These are phyloP conservation scores for Phaeosphaeria sp. DNA, from an alignment of 2,329 filamentous ascomycete genomes.

Conservation along the genomic window DNA sequence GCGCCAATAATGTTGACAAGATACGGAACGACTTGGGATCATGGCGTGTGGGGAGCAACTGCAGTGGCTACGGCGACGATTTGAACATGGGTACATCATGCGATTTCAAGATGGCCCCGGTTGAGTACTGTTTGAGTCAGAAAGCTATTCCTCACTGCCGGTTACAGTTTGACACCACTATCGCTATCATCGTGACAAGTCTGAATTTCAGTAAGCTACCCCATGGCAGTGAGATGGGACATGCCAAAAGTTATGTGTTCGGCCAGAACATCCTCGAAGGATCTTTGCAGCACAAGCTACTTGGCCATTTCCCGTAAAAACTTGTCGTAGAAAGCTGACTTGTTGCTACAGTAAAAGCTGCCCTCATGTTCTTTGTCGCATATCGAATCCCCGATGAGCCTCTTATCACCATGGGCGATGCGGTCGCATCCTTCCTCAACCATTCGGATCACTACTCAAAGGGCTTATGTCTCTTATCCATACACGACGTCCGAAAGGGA, in stretches of 20 bases:
- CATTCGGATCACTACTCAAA: constrained; percentile 11
- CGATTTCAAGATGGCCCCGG: constrained; percentile 1
- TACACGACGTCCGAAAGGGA: constrained; percentile 8
- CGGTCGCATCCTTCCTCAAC: constrained; percentile 25
- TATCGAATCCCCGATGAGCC: constrained; percentile 22
- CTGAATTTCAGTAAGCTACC: constrained; percentile 18
- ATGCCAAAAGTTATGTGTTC: not conserved
- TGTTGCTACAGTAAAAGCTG: constrained; percentile 20
- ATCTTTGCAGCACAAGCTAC: not conserved
- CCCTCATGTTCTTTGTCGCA: constrained; percentile 21
- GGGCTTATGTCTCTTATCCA: constrained; percentile 20
- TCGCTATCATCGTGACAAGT: constrained; percentile 20
- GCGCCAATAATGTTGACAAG: constrained; percentile 1
- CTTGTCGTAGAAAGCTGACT: not conserved
- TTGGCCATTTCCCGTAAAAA: not conserved
- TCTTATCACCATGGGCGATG: constrained; percentile 32
- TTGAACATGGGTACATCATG: not conserved
- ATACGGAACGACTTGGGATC: not conserved
- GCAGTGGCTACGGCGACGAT: not conserved
- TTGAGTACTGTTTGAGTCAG: constrained; percentile 31
- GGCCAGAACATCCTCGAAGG: not conserved
- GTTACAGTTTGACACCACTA: constrained; percentile 19
- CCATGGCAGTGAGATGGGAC: not conserved
- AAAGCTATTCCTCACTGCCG: constrained; percentile 19
- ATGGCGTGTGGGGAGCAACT: constrained; percentile 11